These are phyloP conservation scores for Amaranthus tricolor DNA, from an alignment of 179 eudicot genomes.

Conservation along the genomic window DNA sequence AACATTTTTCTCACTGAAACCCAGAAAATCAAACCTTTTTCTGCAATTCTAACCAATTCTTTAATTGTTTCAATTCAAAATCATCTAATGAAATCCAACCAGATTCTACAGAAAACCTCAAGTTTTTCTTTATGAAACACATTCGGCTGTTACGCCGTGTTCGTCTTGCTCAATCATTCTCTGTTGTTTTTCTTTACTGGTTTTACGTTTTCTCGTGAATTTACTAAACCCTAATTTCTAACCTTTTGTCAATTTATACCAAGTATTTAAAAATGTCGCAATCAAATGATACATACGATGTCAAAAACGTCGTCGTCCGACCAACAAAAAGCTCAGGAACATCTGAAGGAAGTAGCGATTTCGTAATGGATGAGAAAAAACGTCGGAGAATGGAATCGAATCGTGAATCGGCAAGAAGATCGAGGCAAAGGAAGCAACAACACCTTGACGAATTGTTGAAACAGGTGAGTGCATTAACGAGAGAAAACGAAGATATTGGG, in stretches of 20 bases:
- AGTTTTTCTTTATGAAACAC: constrained; percentile 30
- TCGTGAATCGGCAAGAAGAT: constrained; percentile 53
- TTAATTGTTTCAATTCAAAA: background rate
- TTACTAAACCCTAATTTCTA: background rate
- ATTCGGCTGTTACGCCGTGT: constrained; percentile 32
- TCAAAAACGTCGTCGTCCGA: background rate
- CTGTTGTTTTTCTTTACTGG: constrained; percentile 50
- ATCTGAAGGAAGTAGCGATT: constrained; percentile 17
- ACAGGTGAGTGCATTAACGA: constrained; percentile 23
- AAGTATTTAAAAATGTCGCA: background rate
- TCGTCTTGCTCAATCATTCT: constrained; percentile 42
- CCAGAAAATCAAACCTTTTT: background rate
- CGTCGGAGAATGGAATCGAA: constrained; percentile 54
- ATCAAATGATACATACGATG: background rate
- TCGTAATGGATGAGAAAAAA: constrained; percentile 38
- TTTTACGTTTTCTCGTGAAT: constrained; percentile 43
- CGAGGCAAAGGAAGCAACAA: constrained; percentile 47
- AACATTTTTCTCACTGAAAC: background rate
- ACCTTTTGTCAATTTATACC: background rate
- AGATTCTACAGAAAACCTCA: background rate
- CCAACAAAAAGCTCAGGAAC: constrained; percentile 30
- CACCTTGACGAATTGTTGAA: constrained; percentile 40
- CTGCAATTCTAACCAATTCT: background rate
- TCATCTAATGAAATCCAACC: background rate
- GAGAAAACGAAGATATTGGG: constrained; percentile 24